Base-by-base conservation (phyloP, 1,139 yeast genomes). In the Arxiozyma heterogenica region DNA sequence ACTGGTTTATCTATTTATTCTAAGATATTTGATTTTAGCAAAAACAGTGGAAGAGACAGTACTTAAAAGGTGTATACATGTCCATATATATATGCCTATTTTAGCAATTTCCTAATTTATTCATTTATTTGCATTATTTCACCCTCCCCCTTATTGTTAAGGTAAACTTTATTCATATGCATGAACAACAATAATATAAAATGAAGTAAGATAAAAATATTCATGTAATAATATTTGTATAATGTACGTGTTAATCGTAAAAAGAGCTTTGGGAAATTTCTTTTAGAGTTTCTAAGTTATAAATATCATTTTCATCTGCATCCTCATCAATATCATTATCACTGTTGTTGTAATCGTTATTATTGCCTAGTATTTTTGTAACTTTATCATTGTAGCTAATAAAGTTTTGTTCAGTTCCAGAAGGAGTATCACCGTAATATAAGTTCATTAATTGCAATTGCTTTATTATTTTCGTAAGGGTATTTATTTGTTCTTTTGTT, bases 391-490 rank as follows among this genome's bases (percentile, higher is more conserved):
- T 12, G n/a, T 34, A 12, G n/a, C 15, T 12, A 11, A 34, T 34
- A 34, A 15, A 12, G 12, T 34, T 34, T 34, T 4, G 5, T 34
- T 15, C 39, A 15, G 4, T 15, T 15, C 15, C 20, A 6, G 39
- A 8, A n/a, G 61, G 64, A 56, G 60, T 71, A 11, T 67, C 67
- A 22, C 63, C 68, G 55, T 62, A 64, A 58, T 63, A 71, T 59
- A 84, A 73, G 42, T 78, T 78, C 53, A 86, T 71, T 65, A 86
- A 70, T 66, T 87, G 95, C 3, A 86, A 80, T 54, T 81, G 79
- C 60, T 78, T 76, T 67, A 91, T 77, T 42, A 86, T 72, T 44
- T 80, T 82, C 42, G 80, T 75, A 60, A 87, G 73, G 48, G 76
- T 73, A 23, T 76, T 75, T 50, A 85, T 73, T 64, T 86, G 91